Evolutionary conservation across 2,329 filamentous ascomycete genomes (phyloP), one percentile per base, ranked within the genome.

Genomic region (Chrysosporium keratinophilum): DNA sequence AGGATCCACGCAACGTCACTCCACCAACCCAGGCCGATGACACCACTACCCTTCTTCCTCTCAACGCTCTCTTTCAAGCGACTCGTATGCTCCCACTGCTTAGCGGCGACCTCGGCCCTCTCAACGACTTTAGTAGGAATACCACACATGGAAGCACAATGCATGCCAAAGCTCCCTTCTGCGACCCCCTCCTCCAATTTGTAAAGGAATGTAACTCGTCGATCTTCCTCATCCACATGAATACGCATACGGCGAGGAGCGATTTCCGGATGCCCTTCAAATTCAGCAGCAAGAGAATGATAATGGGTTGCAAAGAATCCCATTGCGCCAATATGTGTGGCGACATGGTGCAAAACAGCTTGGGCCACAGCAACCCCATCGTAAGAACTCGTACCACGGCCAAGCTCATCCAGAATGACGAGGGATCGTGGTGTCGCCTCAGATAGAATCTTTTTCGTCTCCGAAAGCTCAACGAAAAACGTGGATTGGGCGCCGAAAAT

Each of bases 271-370:
- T 98, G 93, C 14, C 79, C 78, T 59, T 85, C 82, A 64, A 97
- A 98, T 67, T 98, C 93, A 0, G 87, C 84, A 0, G 91, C 90
- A 0, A 98, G 79, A 1, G 87, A 93, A 67, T 96, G 93, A 70
- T 98, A 98, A 65, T 98, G 93, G 0, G 93, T 98, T 0, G 93
- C 93, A 64, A 98, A 98, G 79, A 95, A 97, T 35, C 93, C 93
- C 2, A 95, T 74, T 50, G 91, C 95, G 50, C 93, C 93, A 50
- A 96, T 87, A 62, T 97, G 89, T 2, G 87, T 87, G 6, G 91
- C 90, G 14, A 97, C 81, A 62, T 98, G 91, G 66, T 98, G 93
- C n/a, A 98, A 79, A 0, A 98, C 93, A 1, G 93, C 88, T 69
- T 98, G 91, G 0, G 93, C 93, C 2, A 98, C 93, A 0, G 93